phyloP scores from a whole-genome alignment of 2,329 filamentous ascomycete species.

The Myriosclerotinia curreyana region DNA sequence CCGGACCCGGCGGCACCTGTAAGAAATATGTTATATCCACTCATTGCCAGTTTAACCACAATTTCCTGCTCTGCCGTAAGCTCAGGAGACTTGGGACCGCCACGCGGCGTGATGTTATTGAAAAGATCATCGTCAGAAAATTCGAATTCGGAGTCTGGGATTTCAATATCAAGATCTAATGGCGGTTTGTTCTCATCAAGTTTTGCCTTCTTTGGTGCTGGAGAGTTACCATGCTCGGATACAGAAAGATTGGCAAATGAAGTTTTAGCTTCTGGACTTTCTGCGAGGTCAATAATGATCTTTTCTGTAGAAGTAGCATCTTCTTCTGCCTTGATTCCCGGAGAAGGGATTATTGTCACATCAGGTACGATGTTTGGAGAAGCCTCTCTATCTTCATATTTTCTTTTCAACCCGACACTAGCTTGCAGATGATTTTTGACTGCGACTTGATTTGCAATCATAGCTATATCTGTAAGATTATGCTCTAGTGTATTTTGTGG shows the following conservation, averaged over 20 bases:
- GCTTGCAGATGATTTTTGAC: not conserved
- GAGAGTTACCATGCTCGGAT: not conserved
- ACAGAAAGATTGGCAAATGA: not conserved
- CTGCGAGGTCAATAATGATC: not conserved
- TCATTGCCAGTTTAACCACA: slow-evolving; percentile 33
- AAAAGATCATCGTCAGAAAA: not conserved
- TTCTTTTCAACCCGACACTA: not conserved
- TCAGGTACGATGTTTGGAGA: not conserved
- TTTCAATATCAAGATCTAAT: not conserved
- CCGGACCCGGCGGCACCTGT: slow-evolving; percentile 37
- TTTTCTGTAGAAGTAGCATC: not conserved
- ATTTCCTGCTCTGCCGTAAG: slow-evolving; percentile 32
- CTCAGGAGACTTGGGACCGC: slow-evolving; percentile 4
- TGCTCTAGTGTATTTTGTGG: slow-evolving; percentile 2
- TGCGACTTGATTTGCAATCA: not conserved
- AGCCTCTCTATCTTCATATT: not conserved
- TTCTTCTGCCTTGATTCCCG: not conserved
- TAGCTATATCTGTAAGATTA: not conserved
- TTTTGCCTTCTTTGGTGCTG: slow-evolving; percentile 1
- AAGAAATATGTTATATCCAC: slow-evolving; percentile 34
- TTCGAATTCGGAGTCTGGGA: slow-evolving; percentile 12
- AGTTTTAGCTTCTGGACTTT: not conserved
- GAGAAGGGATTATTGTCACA: not conserved
- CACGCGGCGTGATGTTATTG: not conserved
- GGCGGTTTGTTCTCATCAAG: not conserved